phyloP scores from a whole-genome alignment of 768 basidiomycete species.

The Sarcodon sp. region DNA sequence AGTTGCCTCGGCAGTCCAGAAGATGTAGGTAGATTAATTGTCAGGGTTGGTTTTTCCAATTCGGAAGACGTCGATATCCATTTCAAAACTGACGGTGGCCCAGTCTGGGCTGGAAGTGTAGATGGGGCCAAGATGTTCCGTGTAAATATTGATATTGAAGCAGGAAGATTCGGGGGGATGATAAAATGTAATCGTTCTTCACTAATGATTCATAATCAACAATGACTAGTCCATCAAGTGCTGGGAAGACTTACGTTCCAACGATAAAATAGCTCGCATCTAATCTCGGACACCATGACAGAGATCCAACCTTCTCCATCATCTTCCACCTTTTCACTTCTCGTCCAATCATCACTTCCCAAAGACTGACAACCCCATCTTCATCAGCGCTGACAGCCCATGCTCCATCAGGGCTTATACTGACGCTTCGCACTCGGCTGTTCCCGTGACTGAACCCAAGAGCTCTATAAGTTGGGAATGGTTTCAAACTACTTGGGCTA shows the following conservation, averaged over 20 bases:
- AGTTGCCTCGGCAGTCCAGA: conserved; percentile 72
- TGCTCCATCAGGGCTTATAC: conserved; percentile 76
- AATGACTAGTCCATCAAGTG: neutral
- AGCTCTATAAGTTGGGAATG: conserved; percentile 84
- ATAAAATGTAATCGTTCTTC: conserved; percentile 73
- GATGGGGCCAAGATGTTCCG: conserved; percentile 49
- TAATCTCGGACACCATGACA: conserved; percentile 89
- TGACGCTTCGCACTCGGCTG: conserved; percentile 60
- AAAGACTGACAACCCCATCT: conserved; percentile 71
- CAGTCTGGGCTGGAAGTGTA: conserved; percentile 43
- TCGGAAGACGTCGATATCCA: conserved; percentile 51
- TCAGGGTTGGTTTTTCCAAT: conserved; percentile 34
- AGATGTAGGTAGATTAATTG: conserved; percentile 44
- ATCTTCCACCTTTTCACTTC: conserved; percentile 85
- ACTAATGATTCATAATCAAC: conserved; percentile 24
- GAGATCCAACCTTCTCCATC: conserved; percentile 61
- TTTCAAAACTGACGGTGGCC: conserved; percentile 52
- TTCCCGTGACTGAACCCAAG: conserved; percentile 58
- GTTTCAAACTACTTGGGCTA: conserved; percentile 78
- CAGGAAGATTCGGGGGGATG: conserved; percentile 67
- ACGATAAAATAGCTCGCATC: conserved; percentile 74
- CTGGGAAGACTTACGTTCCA: conserved; percentile 46
- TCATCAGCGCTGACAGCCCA: conserved; percentile 94
- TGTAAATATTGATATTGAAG: conserved; percentile 41
- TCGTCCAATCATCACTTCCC: conserved; percentile 85